Conservation (phyloP, 805 yeast genomes). For the Candida sithepensis region DNA sequence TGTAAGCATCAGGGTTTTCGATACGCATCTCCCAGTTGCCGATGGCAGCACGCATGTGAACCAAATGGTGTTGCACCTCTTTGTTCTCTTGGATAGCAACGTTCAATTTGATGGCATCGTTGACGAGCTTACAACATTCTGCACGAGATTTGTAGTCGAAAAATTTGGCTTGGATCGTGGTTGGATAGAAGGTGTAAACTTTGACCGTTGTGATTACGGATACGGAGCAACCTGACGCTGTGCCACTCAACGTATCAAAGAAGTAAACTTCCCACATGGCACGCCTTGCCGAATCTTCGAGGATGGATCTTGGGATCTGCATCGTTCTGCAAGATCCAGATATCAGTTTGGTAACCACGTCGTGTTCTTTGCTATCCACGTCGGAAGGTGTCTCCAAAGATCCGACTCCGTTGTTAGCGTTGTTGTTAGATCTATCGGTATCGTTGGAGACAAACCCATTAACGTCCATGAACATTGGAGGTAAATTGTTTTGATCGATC, state of each 20-base stretch:
- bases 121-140: conserved; percentile 44
- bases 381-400: conserved; percentile 10
- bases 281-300: conserved; percentile 38
- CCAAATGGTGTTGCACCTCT: conserved; percentile 34
- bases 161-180: conserved; percentile 28
- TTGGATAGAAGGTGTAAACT: conserved; percentile 39
- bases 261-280: conserved; percentile 52
- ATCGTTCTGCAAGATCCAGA: conserved; percentile 15
- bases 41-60: conserved; percentile 42
- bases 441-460: conserved; percentile 29
- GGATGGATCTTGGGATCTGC: conserved; percentile 18
- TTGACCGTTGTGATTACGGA: conserved; percentile 36
- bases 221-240: conserved; percentile 47
- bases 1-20: conserved; percentile 39
- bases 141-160: conserved; percentile 49
- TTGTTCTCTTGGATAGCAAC: conserved; percentile 39
- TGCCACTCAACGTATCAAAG: conserved; percentile 49
- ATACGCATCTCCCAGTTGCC: conserved; percentile 50
- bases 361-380: conserved; percentile 15
- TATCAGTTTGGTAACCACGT: conserved; percentile 11
- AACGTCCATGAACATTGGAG: conserved; percentile 30
- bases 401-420: not conserved
- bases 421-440: conserved; percentile 5
- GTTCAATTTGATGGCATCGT: conserved; percentile 46
- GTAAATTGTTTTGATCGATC: conserved; percentile 33